phyloP scores from a whole-genome alignment of 495 filamentous ascomycete genomes.

The Usnea hakonensis region DNA sequence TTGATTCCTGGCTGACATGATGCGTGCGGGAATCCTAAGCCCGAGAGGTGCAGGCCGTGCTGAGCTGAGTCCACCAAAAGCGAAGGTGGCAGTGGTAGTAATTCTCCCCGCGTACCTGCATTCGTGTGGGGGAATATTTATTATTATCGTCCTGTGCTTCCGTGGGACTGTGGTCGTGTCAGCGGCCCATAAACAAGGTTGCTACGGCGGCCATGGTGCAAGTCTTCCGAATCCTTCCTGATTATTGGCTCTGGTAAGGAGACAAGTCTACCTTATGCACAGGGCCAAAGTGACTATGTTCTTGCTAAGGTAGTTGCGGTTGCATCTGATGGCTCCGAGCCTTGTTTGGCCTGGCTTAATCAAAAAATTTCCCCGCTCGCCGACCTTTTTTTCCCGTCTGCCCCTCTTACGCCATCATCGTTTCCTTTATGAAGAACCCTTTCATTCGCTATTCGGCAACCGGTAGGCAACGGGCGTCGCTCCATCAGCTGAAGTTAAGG shows the following conservation, averaged over 20 bases:
- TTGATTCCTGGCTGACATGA: not conserved
- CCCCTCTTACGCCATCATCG: not conserved
- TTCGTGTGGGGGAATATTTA: conserved; percentile 3
- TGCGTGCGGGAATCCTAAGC: not conserved
- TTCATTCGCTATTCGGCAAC: not conserved
- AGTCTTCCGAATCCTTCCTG: not conserved
- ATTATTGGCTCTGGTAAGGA: not conserved
- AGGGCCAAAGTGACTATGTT: not conserved
- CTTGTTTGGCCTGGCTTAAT: not conserved
- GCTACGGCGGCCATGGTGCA: not conserved
- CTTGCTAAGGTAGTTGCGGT: not conserved
- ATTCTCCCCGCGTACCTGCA: conserved; percentile 12
- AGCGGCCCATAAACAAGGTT: not conserved
- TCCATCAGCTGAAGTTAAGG: conserved; percentile 14
- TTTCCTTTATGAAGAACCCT: not conserved
- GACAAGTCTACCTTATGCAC: not conserved
- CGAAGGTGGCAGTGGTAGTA: not conserved
- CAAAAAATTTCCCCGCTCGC: not conserved
- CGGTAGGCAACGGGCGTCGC: not conserved
- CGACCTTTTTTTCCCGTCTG: not conserved
- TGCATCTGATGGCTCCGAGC: not conserved
- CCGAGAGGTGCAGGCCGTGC: not conserved
- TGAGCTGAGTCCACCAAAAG: not conserved
- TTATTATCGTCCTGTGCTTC: not conserved
- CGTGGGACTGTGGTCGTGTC: not conserved